Evolutionary conservation across 805 yeast species (phyloP), one percentile per base, ranked within the genome.

Genomic region (Peterozyma toletana): DNA sequence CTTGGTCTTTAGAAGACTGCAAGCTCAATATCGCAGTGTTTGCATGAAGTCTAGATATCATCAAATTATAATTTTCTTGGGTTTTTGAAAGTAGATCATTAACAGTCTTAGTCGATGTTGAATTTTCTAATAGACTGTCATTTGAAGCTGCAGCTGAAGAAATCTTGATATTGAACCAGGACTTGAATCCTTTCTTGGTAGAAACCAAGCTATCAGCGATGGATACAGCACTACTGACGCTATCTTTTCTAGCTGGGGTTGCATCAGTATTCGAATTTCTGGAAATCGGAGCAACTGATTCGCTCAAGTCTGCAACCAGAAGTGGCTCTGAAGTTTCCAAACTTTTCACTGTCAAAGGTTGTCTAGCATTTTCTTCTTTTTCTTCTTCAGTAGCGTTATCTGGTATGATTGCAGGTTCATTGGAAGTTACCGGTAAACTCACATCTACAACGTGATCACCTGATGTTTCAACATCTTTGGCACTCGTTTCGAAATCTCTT

Each of bases 1-100:
- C 42, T 52, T 59, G 42, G 65, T 66, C 39, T 53, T 53, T 47
- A 53, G 58, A 48, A 62, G 66, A 29, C 63, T 74, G 77, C 9
- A 71, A 57, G 29, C 67, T 65, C 39, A 78, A 70, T 33, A 71
- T 77, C 42, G 69, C 68, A 45, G 71, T 68, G 40, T 83, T 76
- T 40, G 77, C 80, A 49, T 73, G 71, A 41, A 74, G 73, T 48
- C 87, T 73, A 39, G 79, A 72, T 39, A 79, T 71, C 33, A 86
- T 66, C 48, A 87, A 66, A 55, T 77, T 84, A 49, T 78, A 72
- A 45, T 75, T 73, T 34, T 73, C 68, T 42, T 47, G 33, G 34
- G 35, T 33, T 14, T 40, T 31, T 30, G n/a, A n/a, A 15, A 40
- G 10, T 15, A 40, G 16, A 11, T 37, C 37, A 42, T 44, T 30